Evolutionary conservation across 306 rosid species (phyloP), one percentile per base, ranked within the genome.

Genomic region (Rosa persica): DNA sequence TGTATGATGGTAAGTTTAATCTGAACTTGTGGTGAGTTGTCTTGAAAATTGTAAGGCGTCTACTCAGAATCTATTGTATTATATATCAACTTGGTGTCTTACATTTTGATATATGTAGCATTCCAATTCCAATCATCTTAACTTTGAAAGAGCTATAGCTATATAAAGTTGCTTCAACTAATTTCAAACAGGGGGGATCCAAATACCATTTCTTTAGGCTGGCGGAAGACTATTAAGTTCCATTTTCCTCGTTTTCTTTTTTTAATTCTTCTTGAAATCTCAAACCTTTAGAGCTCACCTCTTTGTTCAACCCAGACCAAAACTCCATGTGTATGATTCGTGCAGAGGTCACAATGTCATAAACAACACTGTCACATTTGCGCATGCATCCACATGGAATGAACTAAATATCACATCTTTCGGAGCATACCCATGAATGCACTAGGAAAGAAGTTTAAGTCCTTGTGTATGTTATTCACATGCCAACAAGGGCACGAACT

Each of bases 281-380:
- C 38, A 27, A 5, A 30, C 65, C 0, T 23, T 58, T 25, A 17
- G 58, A 9, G 58, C 6, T 16, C 19, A 17, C 20, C 8, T 52
- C 8, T 52, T 52, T 52, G 58, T 52, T 10, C 6, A 16, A 58
- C 65, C 34, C 36, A 23, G 6, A 23, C 13, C 12, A 58, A 58
- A 58, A 25, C 12, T 52, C 36, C 15, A 1, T 58, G 15, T 23
- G 4, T 9, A 23, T 22, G 62, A 3, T 51, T 39, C 15, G 43
- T 73, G 22, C 64, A 49, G 51, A 55, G 62, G 27, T 54, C 67
- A 30, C 36, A 73, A 42, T 46, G 17, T 23, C 77, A 73, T 22
- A 39, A 55, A 38, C 77, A 38, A 8, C 67, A 15, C 39, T 1
- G 17, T 40, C 67, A 57, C 23, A 54, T n/a, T 36, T 22, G 42